Base-by-base conservation (phyloP, 208 protist species). In the Leishmania martiniquensis region DNA sequence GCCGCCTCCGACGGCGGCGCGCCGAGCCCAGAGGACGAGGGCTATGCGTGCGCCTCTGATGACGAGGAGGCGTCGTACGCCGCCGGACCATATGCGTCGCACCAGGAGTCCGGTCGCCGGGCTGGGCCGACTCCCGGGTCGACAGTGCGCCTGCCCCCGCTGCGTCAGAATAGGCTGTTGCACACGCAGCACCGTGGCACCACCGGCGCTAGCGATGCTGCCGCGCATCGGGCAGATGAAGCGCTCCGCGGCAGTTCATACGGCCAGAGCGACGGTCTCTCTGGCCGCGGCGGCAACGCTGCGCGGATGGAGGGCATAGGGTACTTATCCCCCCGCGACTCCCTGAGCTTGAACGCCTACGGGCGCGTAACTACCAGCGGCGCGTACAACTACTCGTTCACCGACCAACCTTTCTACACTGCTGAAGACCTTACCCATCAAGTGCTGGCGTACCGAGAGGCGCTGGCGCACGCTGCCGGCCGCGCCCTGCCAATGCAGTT, bases 281-380 rank as follows among this genome's bases (percentile, higher is more conserved):
- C 29, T 37, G 47, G 9, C 55, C 72, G 34, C 17, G 67, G n/a
- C 66, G 4, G 32, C 37, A 63, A 42, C 57, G 32, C 62, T 32
- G 22, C 54, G 72, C 32, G 49, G 45, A 78, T 57, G n/a, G 69
- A 78, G 6, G 44, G 34, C 72, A 20, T 42, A 32, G 51, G 68
- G 29, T 91, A 91, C 77, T 65, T 85, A 15, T 76, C 79, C n/a
- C 89, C 89, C 15, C 86, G 89, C n/a, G 89, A 93, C 54, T 78
- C 72, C n/a, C 80, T 82, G 29, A 91, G 65, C 71, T 54, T 91
- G 71, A 76, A 77, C 65, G 89, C 87, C 25, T 93, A 84, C 60
- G 73, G 75, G 29, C 74, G 76, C 65, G 69, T 91, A 4, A 52
- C 75, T 2, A 1, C 54, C 17, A 57, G 51, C 39, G 67, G 68